Conservation (phyloP, 768 basidiomycete genomes). For the Boletus vermiculosoides region DNA sequence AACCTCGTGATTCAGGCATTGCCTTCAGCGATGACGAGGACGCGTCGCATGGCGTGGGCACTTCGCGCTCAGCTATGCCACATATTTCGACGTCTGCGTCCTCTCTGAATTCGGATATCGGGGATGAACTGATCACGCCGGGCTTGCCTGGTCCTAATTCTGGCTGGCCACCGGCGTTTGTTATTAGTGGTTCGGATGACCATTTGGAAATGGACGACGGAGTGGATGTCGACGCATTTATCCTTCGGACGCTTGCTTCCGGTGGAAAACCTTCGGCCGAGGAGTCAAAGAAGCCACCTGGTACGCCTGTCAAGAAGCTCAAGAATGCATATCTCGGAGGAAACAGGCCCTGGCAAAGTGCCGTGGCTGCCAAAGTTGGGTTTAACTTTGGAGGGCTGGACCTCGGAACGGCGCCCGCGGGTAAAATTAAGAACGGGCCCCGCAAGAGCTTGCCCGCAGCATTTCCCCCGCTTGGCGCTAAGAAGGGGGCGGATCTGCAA, state of each 20-base stretch:
- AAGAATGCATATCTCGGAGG: conserved; percentile 57
- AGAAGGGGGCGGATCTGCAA: conserved; percentile 31
- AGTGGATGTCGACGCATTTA: conserved; percentile 67
- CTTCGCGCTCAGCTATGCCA: conserved; percentile 43
- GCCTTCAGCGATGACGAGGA: conserved; percentile 61
- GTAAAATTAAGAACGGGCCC: conserved; percentile 49
- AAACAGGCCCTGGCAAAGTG: conserved; percentile 79
- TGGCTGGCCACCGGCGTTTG: conserved; percentile 58
- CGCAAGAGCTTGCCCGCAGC: conserved; percentile 77
- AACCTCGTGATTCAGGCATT: conserved; percentile 66
- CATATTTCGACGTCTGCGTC: conserved; percentile 62
- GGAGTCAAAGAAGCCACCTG: conserved; percentile 62
- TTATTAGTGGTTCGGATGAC: conserved; percentile 43
- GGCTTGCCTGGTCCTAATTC: conserved; percentile 52
- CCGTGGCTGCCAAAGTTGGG: conserved; percentile 64
- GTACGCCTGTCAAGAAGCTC: conserved; percentile 77
- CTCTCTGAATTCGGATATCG: conserved; percentile 54
- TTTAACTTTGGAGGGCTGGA: conserved; percentile 46
- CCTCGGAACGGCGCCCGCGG: conserved; percentile 35
- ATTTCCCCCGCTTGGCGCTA: conserved; percentile 47
- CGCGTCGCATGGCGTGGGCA: conserved; percentile 16
- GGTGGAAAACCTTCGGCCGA: conserved; percentile 49
- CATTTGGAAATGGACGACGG: conserved; percentile 26
- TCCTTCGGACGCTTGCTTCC: conserved; percentile 62
- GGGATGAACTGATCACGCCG: conserved; percentile 72